Conservation (phyloP, 305 asterid species). For the Fraxinus ornus region DNA sequence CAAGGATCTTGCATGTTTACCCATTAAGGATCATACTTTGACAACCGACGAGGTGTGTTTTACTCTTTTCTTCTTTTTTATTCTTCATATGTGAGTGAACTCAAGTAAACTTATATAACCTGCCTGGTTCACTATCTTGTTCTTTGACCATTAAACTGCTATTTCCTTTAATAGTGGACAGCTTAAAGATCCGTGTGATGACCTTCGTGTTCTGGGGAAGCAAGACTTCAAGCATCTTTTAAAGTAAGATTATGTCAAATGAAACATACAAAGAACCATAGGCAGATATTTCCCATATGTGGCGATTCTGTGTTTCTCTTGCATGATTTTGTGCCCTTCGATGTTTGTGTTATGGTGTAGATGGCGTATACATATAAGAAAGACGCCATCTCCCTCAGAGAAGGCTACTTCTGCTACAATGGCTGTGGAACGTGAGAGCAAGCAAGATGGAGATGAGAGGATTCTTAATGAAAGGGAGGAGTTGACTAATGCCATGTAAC, state of each 20-base stretch:
- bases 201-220: slow-evolving; percentile 82
- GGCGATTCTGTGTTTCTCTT: not conserved
- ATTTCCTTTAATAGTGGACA: slow-evolving; percentile 30
- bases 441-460: slow-evolving; percentile 67
- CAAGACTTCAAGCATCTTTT: slow-evolving; percentile 88
- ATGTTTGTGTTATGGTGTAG: slow-evolving; percentile 33
- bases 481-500: slow-evolving; percentile 69
- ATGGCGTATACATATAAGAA: slow-evolving; percentile 79
- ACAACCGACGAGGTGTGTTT: slow-evolving; percentile 77
- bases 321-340: not conserved
- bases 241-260: slow-evolving; percentile 45
- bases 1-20: slow-evolving; percentile 56
- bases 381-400: slow-evolving; percentile 71
- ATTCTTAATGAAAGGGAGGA: slow-evolving; percentile 82
- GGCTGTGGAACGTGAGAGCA: slow-evolving; percentile 40
- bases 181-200: slow-evolving; percentile 85
- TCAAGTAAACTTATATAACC: not conserved
- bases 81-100: not conserved
- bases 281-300: not conserved
- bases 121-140: not conserved
- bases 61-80: not conserved
- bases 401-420: slow-evolving; percentile 40
- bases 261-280: not conserved
- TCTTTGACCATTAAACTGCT: slow-evolving; percentile 5
- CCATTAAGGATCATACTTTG: slow-evolving; percentile 62